Evolutionary conservation across 345 rosid species (phyloP).

Genomic region (Gossypium ekmanianum): DNA sequence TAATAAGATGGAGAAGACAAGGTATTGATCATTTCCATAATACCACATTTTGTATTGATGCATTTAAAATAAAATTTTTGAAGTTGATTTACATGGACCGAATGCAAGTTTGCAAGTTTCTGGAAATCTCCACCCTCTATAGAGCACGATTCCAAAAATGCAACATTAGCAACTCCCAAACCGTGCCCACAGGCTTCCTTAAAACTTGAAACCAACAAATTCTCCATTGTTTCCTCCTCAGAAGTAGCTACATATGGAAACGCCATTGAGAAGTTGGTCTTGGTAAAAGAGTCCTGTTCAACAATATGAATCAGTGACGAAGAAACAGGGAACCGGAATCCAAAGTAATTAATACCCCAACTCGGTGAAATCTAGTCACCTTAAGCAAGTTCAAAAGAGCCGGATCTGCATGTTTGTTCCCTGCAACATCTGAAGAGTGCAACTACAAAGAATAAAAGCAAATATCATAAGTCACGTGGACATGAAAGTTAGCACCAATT

Average conservation of each 20-base stretch:
- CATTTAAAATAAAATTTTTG: neutral
- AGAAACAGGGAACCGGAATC: conserved; percentile 12
- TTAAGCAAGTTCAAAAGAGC: conserved; percentile 64
- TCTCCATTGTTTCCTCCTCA: conserved; percentile 74
- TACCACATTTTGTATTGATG: neutral
- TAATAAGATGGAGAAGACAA: neutral
- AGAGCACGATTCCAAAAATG: conserved; percentile 69
- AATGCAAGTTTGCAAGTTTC: conserved; percentile 54
- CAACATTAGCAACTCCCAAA: conserved; percentile 48
- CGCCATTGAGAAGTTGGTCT: conserved; percentile 85
- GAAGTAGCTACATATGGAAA: conserved; percentile 78
- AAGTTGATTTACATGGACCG: conserved; percentile 51
- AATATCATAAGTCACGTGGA: conserved; percentile 12
- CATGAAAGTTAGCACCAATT: neutral
- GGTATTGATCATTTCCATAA: neutral
- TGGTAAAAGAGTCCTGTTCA: conserved; percentile 53
- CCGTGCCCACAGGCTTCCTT: conserved; percentile 55
- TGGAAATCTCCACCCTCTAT: conserved; percentile 54
- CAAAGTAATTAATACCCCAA: neutral
- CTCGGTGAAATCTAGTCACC: conserved; percentile 34
- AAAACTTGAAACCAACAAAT: conserved; percentile 61
- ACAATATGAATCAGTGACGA: conserved; percentile 13
- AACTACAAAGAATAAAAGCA: conserved; percentile 41
- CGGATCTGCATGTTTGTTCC: conserved; percentile 45
- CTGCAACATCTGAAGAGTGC: conserved; percentile 63